Evolutionary conservation across 371 early-diverging fungal species (phyloP).

Genomic region (Mortierella sp.): DNA sequence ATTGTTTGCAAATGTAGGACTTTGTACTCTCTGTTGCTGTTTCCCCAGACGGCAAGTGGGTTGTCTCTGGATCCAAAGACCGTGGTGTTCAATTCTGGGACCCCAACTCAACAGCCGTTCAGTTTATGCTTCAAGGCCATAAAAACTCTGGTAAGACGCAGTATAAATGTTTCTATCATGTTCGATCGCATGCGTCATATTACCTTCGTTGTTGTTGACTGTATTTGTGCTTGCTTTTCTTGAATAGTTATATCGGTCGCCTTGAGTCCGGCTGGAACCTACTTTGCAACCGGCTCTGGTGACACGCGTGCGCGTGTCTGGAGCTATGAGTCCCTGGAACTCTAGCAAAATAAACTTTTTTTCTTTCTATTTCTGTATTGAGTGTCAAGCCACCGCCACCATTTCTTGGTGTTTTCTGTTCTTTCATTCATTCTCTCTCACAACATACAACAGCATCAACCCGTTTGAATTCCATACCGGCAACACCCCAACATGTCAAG

Average conservation of each 20-base stretch:
- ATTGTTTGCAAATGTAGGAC: slow-evolving; percentile 70
- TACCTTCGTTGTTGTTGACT: not conserved
- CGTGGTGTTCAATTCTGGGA: slow-evolving; percentile 98
- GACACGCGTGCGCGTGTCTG: slow-evolving; percentile 95
- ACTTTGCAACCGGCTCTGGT: slow-evolving; percentile 97
- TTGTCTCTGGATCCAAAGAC: slow-evolving; percentile 96
- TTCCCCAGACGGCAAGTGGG: slow-evolving; percentile 94
- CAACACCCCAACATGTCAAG: slow-evolving; percentile 39
- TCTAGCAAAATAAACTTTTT: not conserved
- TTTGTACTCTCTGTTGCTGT: slow-evolving; percentile 97
- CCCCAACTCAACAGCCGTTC: slow-evolving; percentile 81
- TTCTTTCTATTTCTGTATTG: not conserved
- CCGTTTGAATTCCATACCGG: not conserved
- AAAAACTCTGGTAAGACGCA: slow-evolving; percentile 88
- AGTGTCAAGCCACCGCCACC: slow-evolving; percentile 14
- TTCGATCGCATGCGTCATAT: not conserved
- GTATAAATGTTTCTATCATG: not conserved
- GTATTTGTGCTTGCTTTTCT: too few species aligned
- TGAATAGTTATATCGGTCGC: slow-evolving; percentile 92
- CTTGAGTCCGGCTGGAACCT: slow-evolving; percentile 82
- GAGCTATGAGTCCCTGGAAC: slow-evolving; percentile 69
- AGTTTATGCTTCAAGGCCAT: slow-evolving; percentile 97
- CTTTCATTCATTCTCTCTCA: not conserved
- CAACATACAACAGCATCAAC: not conserved
- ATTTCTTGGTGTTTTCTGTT: not conserved